Percentiles rank a stretch among this genome's conserved stretches.
These are phyloP conservation scores for Colletotrichum tropicale DNA, from an alignment of 2,329 filamentous ascomycete species.

Conservation along the genomic window DNA sequence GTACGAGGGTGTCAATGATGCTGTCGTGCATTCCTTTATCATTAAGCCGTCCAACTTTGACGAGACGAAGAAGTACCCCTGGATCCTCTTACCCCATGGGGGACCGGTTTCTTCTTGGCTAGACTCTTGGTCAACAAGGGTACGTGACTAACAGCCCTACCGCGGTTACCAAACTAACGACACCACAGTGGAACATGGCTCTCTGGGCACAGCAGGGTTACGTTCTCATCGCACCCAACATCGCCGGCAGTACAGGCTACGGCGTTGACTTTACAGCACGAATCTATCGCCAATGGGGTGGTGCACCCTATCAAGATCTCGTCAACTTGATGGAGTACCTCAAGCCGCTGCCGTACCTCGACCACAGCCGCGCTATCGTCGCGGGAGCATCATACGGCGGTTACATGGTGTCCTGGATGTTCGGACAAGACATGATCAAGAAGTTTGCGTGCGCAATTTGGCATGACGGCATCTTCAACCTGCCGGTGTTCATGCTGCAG, in stretches of 20 bases:
- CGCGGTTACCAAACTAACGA: background rate
- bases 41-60: constrained; percentile 43
- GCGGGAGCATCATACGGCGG: constrained; percentile 62
- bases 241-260: constrained; percentile 62
- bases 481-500: constrained; percentile 31
- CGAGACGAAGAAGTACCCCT: constrained; percentile 37
- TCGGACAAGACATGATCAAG: constrained; percentile 56
- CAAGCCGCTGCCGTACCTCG: constrained; percentile 55
- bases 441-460: constrained; percentile 44
- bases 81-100: constrained; percentile 41
- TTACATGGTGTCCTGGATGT: constrained; percentile 65
- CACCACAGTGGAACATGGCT: constrained; percentile 53
- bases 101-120: constrained; percentile 51
- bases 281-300: constrained; percentile 58
- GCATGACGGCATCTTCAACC: constrained; percentile 50
- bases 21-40: constrained; percentile 42
- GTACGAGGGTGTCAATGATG: constrained; percentile 40
- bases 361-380: constrained; percentile 55
- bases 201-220: constrained; percentile 67
- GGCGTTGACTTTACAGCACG: constrained; percentile 43
- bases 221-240: constrained; percentile 62
- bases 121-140: constrained; percentile 55
- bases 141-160: constrained; percentile 24
- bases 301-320: constrained; percentile 59
- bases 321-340: constrained; percentile 58